Conservation (phyloP, 768 basidiomycete genomes). For the Phaeolepiota aurea region DNA sequence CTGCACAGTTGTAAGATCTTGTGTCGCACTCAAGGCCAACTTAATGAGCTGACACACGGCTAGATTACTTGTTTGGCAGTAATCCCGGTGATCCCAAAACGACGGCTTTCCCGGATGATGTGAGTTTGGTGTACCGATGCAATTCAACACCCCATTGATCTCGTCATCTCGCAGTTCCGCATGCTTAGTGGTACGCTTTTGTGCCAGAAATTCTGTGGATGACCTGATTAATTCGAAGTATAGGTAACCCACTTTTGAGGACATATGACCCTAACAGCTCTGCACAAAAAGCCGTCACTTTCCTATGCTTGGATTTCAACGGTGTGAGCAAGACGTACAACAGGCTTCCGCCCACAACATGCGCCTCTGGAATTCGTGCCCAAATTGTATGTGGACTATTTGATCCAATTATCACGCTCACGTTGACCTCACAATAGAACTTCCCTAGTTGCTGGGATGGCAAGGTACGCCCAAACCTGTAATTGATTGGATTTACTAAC, state of each 20-base stretch:
- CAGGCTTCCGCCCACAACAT: conserved; percentile 21
- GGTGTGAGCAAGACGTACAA: conserved; percentile 19
- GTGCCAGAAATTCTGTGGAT: too few species aligned
- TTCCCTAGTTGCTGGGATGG: conserved; percentile 38
- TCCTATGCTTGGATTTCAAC: conserved; percentile 26
- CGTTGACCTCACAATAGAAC: conserved; percentile 14
- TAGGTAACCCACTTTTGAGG: conserved; percentile 24
- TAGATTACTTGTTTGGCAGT: conserved; percentile 26
- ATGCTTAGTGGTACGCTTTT: conserved; percentile 27
- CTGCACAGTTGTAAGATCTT: too few species aligned
- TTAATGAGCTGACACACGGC: background rate
- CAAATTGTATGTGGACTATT: conserved; percentile 23
- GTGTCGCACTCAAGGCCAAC: too few species aligned
- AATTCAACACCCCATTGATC: too few species aligned
- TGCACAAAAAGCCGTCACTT: conserved; percentile 28
- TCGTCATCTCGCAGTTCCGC: conserved; percentile 21
- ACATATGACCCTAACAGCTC: conserved; percentile 25
- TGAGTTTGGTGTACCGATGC: conserved; percentile 10
- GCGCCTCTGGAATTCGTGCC: conserved; percentile 30
- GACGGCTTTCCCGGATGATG: conserved; percentile 33
- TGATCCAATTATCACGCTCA: background rate
- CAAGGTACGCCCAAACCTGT: conserved; percentile 3
- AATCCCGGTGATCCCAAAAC: conserved; percentile 25
- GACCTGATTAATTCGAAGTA: too few species aligned
- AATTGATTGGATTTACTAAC: too few species aligned